phyloP scores from a whole-genome alignment of 768 basidiomycete species.

The Tephrocybe sp. region DNA sequence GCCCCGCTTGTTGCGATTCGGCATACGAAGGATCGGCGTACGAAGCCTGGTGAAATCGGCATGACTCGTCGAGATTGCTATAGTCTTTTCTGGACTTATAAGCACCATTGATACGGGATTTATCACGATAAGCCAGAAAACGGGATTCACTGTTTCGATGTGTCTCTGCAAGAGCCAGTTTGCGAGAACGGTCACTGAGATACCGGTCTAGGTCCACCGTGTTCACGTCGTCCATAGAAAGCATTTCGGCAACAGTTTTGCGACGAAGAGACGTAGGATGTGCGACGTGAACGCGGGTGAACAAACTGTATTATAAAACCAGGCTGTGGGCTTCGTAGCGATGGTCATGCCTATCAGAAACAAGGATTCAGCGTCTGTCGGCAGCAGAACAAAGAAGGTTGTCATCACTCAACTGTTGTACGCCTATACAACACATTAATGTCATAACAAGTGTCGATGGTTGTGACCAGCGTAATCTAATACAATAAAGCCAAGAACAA shows the following conservation, averaged over 20 bases:
- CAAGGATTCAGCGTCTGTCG: background rate
- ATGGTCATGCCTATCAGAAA: slow-evolving; percentile 7
- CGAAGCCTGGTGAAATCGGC: too few relatives aligned
- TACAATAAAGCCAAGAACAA: slow-evolving; percentile 7
- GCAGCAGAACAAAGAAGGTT: slow-evolving; percentile 7
- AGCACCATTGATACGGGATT: too few relatives aligned
- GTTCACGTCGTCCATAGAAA: slow-evolving; percentile 1
- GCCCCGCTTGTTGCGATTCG: background rate
- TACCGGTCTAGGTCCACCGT: background rate
- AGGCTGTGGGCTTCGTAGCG: background rate
- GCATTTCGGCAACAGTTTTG: background rate
- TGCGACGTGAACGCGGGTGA: background rate
- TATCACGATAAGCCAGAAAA: too few relatives aligned
- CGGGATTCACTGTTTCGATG: too few relatives aligned
- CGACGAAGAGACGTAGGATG: background rate
- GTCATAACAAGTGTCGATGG: background rate
- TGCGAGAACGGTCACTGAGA: background rate
- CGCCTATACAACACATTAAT: background rate
- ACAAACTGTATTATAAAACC: slow-evolving; percentile 2
- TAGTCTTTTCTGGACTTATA: too few relatives aligned
- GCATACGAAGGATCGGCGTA: too few relatives aligned
- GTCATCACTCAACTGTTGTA: background rate
- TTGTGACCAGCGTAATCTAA: background rate
- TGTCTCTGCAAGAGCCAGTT: background rate
- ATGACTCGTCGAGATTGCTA: background rate